Evolutionary conservation across 257 asterid genomes (phyloP), one percentile per base, ranked within the genome.

Genomic region (Salvia hispanica): DNA sequence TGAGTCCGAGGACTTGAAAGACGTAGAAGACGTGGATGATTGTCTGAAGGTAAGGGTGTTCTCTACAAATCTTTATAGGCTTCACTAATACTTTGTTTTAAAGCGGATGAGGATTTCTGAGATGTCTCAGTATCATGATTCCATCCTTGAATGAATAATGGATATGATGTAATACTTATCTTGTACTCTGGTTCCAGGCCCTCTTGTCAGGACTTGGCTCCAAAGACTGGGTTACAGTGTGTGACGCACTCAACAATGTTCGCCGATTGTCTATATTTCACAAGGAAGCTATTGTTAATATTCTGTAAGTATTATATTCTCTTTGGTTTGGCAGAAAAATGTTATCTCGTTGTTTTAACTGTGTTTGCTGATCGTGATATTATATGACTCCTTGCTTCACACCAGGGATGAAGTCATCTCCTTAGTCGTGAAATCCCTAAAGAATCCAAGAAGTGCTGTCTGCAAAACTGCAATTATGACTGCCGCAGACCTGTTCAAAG

Each of bases 401-500:
- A 69, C 66, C 85, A 92, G 98, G 85, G 82, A 62, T 60, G 87
- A 79, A 6, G 70, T 89, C 68, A 77, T 92, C 50, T 71, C 89
- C 69, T 82, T 83, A 67, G 53, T 89, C 42, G 95, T 80, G 82
- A 92, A 92, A 78, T 85, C 95, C 28, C 72, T 89, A 64, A 92
- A 89, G 84, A 89, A 87, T 75, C 98, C 98, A 25, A 86, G 98
- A 78, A 92, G 98, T 62, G 98, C 98, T 66, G 89, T 92, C 69
- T 87, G 95, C 81, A 92, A 92, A 77, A 89, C 98, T 72, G 98
- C 95, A 72, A 83, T 90, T 59, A 85, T 92, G 96, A 78, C 98
- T 42, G 77, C 84, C 45, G 83, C 95, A 45, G 98, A 92, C 83
- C 80, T 92, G 71, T 89, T 87, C 74, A 84, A 81, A 77, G 94